Percentiles rank a stretch among this genome's conserved stretches.
phyloP scores from a whole-genome alignment of 176 grass and related monocot species.

The Oryza longistaminata region DNA sequence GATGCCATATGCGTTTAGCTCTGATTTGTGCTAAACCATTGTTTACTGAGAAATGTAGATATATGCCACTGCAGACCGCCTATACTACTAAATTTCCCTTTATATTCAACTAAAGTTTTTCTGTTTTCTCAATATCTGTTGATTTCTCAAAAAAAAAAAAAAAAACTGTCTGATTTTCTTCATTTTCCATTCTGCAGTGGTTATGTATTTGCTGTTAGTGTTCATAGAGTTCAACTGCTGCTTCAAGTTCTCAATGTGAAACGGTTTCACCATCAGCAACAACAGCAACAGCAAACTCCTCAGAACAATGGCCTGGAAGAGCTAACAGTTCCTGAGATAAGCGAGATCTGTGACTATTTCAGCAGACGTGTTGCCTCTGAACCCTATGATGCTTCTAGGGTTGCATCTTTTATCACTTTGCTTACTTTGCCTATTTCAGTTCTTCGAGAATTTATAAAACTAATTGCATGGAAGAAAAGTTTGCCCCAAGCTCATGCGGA shows the following conservation, averaged over 20 bases:
- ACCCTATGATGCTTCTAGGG: constrained; percentile 87
- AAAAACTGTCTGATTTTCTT: constrained; percentile 28
- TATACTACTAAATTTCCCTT: not conserved
- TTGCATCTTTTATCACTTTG: constrained; percentile 94
- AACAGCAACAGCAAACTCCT: constrained; percentile 58
- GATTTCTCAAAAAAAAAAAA: constrained; percentile 21
- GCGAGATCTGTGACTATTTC: constrained; percentile 86
- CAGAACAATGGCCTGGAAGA: constrained; percentile 69
- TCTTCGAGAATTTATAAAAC: constrained; percentile 76
- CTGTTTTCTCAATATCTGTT: not conserved
- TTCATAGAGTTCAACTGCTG: constrained; percentile 81
- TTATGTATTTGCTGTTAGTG: constrained; percentile 93
- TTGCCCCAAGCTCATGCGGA: constrained; percentile 59
- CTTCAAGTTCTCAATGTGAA: constrained; percentile 95
- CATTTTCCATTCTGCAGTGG: constrained; percentile 56
- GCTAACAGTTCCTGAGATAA: constrained; percentile 69
- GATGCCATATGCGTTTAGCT: not conserved
- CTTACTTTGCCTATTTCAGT: constrained; percentile 85
- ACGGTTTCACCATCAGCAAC: constrained; percentile 91
- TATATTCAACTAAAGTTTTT: not conserved
- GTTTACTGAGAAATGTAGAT: not conserved
- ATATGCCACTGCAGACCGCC: not conserved
- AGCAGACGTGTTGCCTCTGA: constrained; percentile 81
- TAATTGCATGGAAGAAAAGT: constrained; percentile 92
- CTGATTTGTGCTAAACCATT: not conserved